phyloP scores from a whole-genome alignment of 257 asterid genomes.

The Primulina eburnea region DNA sequence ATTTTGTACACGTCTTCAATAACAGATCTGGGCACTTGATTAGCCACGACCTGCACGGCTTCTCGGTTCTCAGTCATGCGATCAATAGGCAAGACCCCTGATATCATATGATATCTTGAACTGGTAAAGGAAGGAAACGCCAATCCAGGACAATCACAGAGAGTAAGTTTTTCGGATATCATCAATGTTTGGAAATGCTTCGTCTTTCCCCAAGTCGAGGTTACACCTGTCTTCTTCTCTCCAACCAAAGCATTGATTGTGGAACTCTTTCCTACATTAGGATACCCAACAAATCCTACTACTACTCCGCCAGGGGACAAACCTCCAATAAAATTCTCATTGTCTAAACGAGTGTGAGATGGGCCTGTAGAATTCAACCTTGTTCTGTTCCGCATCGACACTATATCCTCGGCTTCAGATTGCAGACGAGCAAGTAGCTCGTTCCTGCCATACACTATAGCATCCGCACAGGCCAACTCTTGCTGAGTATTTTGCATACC shows the following conservation, averaged over 20 bases:
- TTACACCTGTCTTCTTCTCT: slow-evolving; percentile 88
- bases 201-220: slow-evolving; percentile 97
- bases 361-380: slow-evolving; percentile 18
- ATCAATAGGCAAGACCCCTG: slow-evolving; percentile 90
- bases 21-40: slow-evolving; percentile 63
- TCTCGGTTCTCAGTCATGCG: slow-evolving; percentile 90
- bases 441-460: slow-evolving; percentile 69
- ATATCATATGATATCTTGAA: slow-evolving; percentile 93
- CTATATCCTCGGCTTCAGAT: slow-evolving; percentile 86
- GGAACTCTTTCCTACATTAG: slow-evolving; percentile 98
- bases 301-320: slow-evolving; percentile 40
- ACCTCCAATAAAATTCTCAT: slow-evolving; percentile 26
- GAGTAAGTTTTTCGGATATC: slow-evolving; percentile 80
- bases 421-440: slow-evolving; percentile 79
- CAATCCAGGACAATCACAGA: slow-evolving; percentile 97
- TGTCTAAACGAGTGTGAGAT: slow-evolving; percentile 30
- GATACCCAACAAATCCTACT: slow-evolving; percentile 97
- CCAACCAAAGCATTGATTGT: slow-evolving; percentile 97
- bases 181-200: slow-evolving; percentile 96
- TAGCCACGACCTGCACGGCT: slow-evolving; percentile 90
- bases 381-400: slow-evolving; percentile 44
- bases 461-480: slow-evolving; percentile 47
- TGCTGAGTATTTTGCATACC: slow-evolving; percentile 30
- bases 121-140: slow-evolving; percentile 97
- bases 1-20: slow-evolving; percentile 74